Conservation (phyloP, 2,329 filamentous ascomycete genomes). For the Knoxdaviesia capensis region DNA sequence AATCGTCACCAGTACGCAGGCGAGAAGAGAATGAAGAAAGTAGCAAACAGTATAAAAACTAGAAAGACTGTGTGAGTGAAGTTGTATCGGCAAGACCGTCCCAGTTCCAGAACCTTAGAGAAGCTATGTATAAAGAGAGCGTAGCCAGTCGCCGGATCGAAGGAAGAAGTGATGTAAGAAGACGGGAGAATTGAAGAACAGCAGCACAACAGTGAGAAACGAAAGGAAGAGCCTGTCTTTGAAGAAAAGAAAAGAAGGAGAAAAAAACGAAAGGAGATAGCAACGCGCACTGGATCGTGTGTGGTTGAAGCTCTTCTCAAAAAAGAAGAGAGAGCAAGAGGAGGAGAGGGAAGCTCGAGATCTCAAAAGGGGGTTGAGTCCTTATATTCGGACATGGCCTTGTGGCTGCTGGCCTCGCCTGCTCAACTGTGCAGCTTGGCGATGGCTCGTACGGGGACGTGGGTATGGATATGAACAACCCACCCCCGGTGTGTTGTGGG, state of each 20-base stretch:
- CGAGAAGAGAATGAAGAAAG: too few species aligned
- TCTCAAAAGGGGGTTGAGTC: too few species aligned
- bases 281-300: too few species aligned
- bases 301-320: not conserved
- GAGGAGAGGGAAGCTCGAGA: not conserved
- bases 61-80: not conserved
- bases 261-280: conserved; percentile 1
- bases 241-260: conserved; percentile 2
- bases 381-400: too few species aligned
- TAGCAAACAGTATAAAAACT: not conserved
- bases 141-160: not conserved
- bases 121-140: not conserved
- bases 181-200: not conserved
- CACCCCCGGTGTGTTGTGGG: too few species aligned
- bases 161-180: too few species aligned
- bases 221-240: not conserved
- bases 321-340: conserved; percentile 3
- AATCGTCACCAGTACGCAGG: too few species aligned
- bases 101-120: too few species aligned
- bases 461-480: too few species aligned
- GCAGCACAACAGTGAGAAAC: not conserved
- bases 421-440: too few species aligned
- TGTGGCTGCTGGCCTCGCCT: too few species aligned
- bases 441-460: too few species aligned
- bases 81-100: not conserved